phyloP scores from a whole-genome alignment of 192 early-diverging fungal species.

The Entophlyctis helioformis region DNA sequence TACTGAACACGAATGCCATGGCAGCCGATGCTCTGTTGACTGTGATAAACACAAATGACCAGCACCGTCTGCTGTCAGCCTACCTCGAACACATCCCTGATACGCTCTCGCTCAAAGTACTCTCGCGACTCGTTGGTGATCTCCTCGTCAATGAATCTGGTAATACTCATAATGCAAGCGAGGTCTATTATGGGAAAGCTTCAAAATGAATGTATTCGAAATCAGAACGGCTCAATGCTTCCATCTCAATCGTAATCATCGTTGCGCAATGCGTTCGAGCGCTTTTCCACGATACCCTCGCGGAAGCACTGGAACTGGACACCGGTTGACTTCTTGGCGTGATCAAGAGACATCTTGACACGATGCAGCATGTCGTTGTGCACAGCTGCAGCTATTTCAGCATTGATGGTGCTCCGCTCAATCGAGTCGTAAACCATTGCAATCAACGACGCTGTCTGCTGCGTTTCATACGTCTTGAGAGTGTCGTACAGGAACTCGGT shows the following conservation, averaged over 20 bases:
- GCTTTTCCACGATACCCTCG: no score
- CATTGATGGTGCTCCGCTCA: conserved; percentile 46
- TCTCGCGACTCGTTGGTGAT: conserved; percentile 12
- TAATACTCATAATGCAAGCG: no score
- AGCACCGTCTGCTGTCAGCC: neutral
- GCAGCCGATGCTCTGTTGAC: neutral
- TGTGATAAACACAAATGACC: no score
- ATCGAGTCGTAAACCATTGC: conserved; percentile 65
- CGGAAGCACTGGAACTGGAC: conserved; percentile 59
- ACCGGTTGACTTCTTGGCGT: conserved; percentile 46
- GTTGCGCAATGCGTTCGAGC: no score
- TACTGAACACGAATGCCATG: neutral
- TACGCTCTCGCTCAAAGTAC: conserved; percentile 28
- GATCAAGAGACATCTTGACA: conserved; percentile 34
- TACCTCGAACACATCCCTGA: conserved; percentile 28
- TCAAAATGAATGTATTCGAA: no score
- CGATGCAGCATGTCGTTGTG: conserved; percentile 25
- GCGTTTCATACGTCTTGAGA: conserved; percentile 61
- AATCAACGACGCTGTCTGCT: conserved; percentile 52
- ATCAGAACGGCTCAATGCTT: no score
- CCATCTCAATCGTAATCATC: no score
- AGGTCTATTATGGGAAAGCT: no score
- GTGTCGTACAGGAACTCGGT: conserved; percentile 82
- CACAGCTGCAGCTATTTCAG: conserved; percentile 7
- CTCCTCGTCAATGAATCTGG: no score